Evolutionary conservation across 2,329 filamentous ascomycete genomes (phyloP).

Genomic region (Ophiocordyceps camponoti-rufipedis): DNA sequence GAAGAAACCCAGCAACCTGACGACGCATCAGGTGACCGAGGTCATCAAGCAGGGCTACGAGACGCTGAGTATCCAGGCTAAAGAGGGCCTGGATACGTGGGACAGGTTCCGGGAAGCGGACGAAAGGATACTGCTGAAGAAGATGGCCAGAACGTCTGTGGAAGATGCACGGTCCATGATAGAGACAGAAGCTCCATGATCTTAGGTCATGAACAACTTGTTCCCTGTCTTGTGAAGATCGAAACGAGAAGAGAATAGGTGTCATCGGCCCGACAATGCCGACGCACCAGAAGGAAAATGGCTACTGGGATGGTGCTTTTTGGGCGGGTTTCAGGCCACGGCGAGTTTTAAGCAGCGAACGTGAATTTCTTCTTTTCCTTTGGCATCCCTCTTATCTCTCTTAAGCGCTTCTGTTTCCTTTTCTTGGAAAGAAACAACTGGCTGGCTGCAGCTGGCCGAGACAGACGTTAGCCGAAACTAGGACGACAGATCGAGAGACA

Average conservation of each 20-base stretch:
- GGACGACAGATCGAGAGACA: too few relatives aligned
- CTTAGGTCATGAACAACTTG: neutral
- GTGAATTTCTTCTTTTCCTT: neutral
- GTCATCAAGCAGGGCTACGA: conserved; percentile 96
- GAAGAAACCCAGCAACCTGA: conserved; percentile 47
- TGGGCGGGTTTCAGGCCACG: neutral
- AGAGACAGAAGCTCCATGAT: conserved; percentile 12
- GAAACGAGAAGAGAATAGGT: too few relatives aligned
- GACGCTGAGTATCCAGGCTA: conserved; percentile 77
- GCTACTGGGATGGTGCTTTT: neutral
- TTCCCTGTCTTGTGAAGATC: neutral
- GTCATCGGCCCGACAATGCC: too few relatives aligned
- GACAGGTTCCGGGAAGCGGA: conserved; percentile 76
- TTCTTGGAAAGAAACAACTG: too few relatives aligned
- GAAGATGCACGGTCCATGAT: conserved; percentile 34
- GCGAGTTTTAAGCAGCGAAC: neutral
- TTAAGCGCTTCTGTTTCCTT: neutral
- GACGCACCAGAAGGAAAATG: too few relatives aligned
- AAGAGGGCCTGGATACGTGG: conserved; percentile 74
- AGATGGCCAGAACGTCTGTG: conserved; percentile 65
- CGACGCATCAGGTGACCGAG: conserved; percentile 65
- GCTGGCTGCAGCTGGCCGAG: too few relatives aligned
- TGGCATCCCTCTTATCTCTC: neutral
- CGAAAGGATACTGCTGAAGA: conserved; percentile 70
- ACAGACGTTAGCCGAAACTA: too few relatives aligned